Evolutionary conservation across 106 monocot species (phyloP), one percentile per base, ranked within the genome.

Genomic region (Platanthera zijinensis): DNA sequence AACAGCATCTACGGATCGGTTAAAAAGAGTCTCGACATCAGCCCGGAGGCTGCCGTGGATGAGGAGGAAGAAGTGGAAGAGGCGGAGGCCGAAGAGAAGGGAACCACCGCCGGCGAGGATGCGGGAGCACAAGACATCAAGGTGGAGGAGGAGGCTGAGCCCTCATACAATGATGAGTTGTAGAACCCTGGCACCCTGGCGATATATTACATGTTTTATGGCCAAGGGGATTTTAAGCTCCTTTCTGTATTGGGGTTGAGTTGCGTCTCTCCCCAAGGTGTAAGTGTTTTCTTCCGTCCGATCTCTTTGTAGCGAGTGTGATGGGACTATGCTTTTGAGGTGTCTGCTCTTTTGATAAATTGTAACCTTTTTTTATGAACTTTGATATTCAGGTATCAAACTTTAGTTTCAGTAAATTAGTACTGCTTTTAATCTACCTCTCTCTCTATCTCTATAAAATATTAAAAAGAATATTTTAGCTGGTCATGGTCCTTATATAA

Each of bases 31-130:
- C 85, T 99, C 10, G 76, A 90, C 64, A 88, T 99, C 51, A 89
- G 85, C 53, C 85, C 84, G 10, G 94, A 89, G 54, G 93, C 88
- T 14, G 57, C 79, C 1, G 89, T 94, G 6, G 97, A 99, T 28
- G 97, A 94, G 80, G 97, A 99, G 28, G 89, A 89, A 3, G 93
- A 87, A 9, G 73, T 13, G 6, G 89, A 91, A 72, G 96, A 66
- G 15, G 30, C 22, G 4, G 22, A 22, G 22, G 64, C 28, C 4
- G 80, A 75, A 32, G 86, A 82, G 59, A 71, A 77, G 47, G 86
- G 66, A 57, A 52, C 85, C 8, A 10, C 83, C 52, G 7, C 70
- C 48, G 1, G 3, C 61, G 50, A 74, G 4, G 88, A 83, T 70
- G 81, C 14, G 3, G 95, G 89, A 50, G 84, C 74, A 0, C 70